phyloP scores from a whole-genome alignment of 108 stramenopile genomes.

The Cylindrotheca fusiformis region DNA sequence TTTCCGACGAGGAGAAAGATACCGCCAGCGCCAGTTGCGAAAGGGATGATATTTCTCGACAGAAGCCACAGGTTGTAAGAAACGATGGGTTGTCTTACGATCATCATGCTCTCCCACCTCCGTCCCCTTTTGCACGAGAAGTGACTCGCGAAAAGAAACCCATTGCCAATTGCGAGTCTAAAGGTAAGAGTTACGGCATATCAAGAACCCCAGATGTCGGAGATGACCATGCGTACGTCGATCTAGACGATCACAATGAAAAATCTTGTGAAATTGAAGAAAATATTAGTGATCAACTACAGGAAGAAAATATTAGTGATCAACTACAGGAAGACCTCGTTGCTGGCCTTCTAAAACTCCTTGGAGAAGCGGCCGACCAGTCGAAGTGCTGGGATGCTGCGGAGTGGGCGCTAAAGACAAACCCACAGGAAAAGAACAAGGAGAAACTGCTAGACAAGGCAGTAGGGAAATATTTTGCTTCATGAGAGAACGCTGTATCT shows the following conservation, averaged over 20 bases:
- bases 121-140: too few relatives aligned
- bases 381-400: constrained; percentile 22
- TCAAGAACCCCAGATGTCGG: neutral
- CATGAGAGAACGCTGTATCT: too few relatives aligned
- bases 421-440: constrained; percentile 4
- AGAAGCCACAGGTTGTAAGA: neutral
- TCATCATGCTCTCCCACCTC: neutral
- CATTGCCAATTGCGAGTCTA: too few relatives aligned
- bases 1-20: constrained; percentile 23
- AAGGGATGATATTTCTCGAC: neutral
- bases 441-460: constrained; percentile 6
- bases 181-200: neutral
- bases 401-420: constrained; percentile 12
- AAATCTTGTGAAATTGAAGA: neutral
- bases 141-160: too few relatives aligned
- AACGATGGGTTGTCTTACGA: neutral
- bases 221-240: constrained; percentile 4
- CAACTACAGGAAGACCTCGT: neutral
- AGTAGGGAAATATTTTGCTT: constrained; percentile 1
- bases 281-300: neutral
- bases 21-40: neutral
- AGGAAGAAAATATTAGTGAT: neutral
- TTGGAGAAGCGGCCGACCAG: neutral
- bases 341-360: neutral
- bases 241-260: neutral